Evolutionary conservation across 176 grass and related monocot genomes (phyloP).

Genomic region (Triticum turgidum): DNA sequence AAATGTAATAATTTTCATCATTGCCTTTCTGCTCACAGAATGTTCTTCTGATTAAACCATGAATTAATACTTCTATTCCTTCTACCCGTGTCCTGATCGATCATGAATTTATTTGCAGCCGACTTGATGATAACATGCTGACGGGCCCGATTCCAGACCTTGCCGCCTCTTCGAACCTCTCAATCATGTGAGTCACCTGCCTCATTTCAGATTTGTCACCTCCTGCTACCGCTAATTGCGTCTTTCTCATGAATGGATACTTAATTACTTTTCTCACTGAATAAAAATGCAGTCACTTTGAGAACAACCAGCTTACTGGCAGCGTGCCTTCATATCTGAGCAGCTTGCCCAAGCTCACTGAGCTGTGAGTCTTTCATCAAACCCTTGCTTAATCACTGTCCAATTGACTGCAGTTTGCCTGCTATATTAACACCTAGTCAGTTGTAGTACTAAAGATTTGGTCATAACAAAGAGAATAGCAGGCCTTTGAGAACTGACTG

Average conservation of each 20-base stretch:
- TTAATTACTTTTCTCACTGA: background rate
- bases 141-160: slow-evolving; percentile 75
- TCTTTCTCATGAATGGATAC: background rate
- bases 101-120: slow-evolving; percentile 43
- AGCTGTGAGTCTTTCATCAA: slow-evolving; percentile 65
- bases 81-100: background rate
- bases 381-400: background rate
- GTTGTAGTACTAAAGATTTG: background rate
- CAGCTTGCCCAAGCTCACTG: slow-evolving; percentile 60
- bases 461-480: slow-evolving; percentile 28
- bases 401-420: background rate
- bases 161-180: slow-evolving; percentile 48
- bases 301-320: slow-evolving; percentile 80
- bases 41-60: background rate
- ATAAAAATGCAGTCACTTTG: slow-evolving; percentile 67
- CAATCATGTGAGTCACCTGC: slow-evolving; percentile 54
- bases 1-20: slow-evolving; percentile 56
- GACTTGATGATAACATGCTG: slow-evolving; percentile 65
- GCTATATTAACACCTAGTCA: background rate
- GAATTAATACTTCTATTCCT: background rate
- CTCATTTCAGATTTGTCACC: background rate
- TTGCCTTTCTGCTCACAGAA: background rate
- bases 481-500: background rate
- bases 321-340: slow-evolving; percentile 68
- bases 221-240: background rate